A percentile compares a stretch with the other conserved stretches of the same genome.
These are phyloP conservation scores for Fraxinus cuspidata DNA, from an alignment of 257 asterid genomes.

Conservation along the genomic window DNA sequence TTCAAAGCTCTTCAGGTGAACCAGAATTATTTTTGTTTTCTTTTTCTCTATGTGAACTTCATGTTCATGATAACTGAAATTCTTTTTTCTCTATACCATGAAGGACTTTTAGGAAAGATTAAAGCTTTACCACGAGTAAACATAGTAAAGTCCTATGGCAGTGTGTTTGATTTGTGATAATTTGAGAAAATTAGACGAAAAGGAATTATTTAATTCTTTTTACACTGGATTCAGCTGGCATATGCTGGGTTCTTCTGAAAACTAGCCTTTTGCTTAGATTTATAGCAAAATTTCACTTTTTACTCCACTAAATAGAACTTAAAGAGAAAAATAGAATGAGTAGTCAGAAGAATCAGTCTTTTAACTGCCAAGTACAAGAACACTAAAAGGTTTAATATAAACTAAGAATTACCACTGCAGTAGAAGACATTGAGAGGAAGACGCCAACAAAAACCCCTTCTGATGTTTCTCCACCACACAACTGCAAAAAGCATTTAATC, in stretches of 20 bases:
- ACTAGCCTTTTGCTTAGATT: neutral
- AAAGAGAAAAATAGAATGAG: constrained; percentile 6
- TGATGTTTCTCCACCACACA: constrained; percentile 82
- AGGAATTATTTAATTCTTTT: neutral
- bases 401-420: constrained; percentile 69
- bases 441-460: constrained; percentile 94
- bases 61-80: neutral
- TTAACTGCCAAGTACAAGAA: constrained; percentile 14
- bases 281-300: neutral
- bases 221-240: neutral
- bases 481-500: constrained; percentile 45
- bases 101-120: neutral
- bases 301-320: neutral
- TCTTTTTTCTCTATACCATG: neutral
- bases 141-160: neutral
- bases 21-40: neutral
- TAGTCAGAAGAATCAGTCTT: constrained; percentile 17
- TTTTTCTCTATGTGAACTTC: neutral
- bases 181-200: neutral
- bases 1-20: neutral
- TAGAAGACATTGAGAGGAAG: constrained; percentile 86
- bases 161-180: neutral
- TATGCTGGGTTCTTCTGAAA: neutral
- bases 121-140: neutral
- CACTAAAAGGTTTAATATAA: constrained; percentile 6